Evolutionary conservation across 2,329 filamentous ascomycete genomes (phyloP).

Genomic region (Amesomyces nigricolor): DNA sequence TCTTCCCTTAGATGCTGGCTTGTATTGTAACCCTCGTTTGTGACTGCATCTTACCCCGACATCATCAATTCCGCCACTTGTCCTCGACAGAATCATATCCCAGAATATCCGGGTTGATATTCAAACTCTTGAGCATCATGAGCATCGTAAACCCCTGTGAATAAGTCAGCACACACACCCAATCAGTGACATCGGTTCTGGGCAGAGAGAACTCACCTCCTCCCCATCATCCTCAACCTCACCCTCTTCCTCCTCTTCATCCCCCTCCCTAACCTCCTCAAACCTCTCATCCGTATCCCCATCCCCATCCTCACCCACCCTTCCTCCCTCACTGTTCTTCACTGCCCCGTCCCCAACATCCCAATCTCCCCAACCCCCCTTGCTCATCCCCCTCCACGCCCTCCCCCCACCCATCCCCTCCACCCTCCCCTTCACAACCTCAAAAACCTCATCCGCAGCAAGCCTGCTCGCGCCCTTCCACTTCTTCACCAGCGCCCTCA

Average conservation of each 20-base stretch:
- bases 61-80: conserved; percentile 26
- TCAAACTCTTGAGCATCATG: conserved; percentile 35
- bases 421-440: conserved; percentile 46
- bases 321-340: background rate
- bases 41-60: no score
- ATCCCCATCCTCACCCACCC: conserved; percentile 2
- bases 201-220: conserved; percentile 10
- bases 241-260: conserved; percentile 9
- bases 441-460: conserved; percentile 64
- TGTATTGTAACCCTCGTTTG: no score
- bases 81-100: conserved; percentile 32
- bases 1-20: no score
- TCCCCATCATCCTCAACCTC: conserved; percentile 13
- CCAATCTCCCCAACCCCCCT: conserved; percentile 18
- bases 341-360: conserved; percentile 5
- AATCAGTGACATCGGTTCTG: no score
- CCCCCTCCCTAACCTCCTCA: conserved; percentile 1
- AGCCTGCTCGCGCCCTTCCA: conserved; percentile 57
- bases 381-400: conserved; percentile 29
- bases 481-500: conserved; percentile 50
- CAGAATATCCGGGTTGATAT: conserved; percentile 33
- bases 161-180: conserved; percentile 7
- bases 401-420: conserved; percentile 43
- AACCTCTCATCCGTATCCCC: conserved; percentile 3
- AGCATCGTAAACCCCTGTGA: conserved; percentile 34